phyloP scores from a whole-genome alignment of 164 flowering plant species.

The Liquidambar formosana region DNA sequence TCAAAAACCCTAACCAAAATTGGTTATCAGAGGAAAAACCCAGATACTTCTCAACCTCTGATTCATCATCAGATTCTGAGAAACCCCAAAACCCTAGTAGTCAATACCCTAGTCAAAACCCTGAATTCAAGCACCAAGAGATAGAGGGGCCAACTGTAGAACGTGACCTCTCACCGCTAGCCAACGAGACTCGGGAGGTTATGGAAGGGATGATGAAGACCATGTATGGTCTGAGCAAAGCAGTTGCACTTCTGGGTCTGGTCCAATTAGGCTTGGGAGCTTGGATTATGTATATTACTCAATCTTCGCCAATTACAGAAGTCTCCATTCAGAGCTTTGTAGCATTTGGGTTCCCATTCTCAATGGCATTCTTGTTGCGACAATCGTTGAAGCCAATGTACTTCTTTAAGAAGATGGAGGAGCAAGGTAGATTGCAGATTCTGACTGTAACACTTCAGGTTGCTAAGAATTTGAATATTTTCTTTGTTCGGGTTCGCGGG shows the following conservation, averaged over 20 bases:
- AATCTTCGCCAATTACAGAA: slow-evolving; percentile 42
- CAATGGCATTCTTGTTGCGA: slow-evolving; percentile 71
- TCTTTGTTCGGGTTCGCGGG: slow-evolving; percentile 57
- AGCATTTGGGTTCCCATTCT: slow-evolving; percentile 78
- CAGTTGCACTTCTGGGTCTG: slow-evolving; percentile 62
- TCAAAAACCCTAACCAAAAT: slow-evolving; percentile 11
- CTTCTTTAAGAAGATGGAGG: slow-evolving; percentile 93
- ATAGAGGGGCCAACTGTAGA: slow-evolving; percentile 76
- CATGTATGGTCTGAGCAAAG: slow-evolving; percentile 64
- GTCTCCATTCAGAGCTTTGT: slow-evolving; percentile 53
- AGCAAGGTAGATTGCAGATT: slow-evolving; percentile 82
- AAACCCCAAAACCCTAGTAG: slow-evolving; percentile 5
- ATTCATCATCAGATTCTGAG: slow-evolving; percentile 5
- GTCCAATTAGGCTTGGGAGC: slow-evolving; percentile 77
- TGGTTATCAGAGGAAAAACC: background rate
- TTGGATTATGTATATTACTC: slow-evolving; percentile 59
- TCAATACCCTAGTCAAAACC: slow-evolving; percentile 28
- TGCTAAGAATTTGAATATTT: slow-evolving; percentile 62
- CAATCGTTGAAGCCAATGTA: slow-evolving; percentile 65
- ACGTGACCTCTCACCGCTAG: slow-evolving; percentile 54
- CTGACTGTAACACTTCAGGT: slow-evolving; percentile 73
- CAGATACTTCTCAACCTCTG: slow-evolving; percentile 19
- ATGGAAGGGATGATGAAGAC: slow-evolving; percentile 57
- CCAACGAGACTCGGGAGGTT: slow-evolving; percentile 66
- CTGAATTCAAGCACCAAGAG: slow-evolving; percentile 63